A percentile compares a stretch with the other conserved stretches of the same genome.
Conservation (phyloP, 352 stramenopile species). For the Phytophthora pistaciae region DNA sequence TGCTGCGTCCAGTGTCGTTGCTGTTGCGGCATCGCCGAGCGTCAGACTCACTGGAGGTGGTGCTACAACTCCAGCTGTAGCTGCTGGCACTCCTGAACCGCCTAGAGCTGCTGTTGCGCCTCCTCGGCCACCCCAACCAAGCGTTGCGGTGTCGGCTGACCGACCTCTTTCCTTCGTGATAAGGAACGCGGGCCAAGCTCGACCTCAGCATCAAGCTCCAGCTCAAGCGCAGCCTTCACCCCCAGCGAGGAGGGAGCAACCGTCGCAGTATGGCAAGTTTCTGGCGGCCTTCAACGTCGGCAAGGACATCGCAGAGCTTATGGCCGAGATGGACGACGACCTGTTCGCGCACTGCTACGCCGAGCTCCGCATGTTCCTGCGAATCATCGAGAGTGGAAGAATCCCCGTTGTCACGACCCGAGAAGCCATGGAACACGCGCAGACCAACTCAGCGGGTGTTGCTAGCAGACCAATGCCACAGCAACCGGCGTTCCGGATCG, state of each 20-base stretch:
- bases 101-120: neutral
- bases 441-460: constrained; percentile 11
- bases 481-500: constrained; percentile 10
- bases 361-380: constrained; percentile 34
- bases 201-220: neutral
- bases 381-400: constrained; percentile 23
- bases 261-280: constrained; percentile 39
- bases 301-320: constrained; percentile 36
- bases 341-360: constrained; percentile 21
- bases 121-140: neutral
- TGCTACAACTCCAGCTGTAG: neutral
- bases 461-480: constrained; percentile 18
- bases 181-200: neutral
- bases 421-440: constrained; percentile 29
- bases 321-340: constrained; percentile 32
- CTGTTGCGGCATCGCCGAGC: neutral
- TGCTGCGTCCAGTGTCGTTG: neutral
- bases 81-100: neutral
- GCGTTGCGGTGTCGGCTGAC: neutral
- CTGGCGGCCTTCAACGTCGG: constrained; percentile 33
- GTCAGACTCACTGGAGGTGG: neutral
- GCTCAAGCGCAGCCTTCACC: neutral
- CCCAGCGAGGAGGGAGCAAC: constrained; percentile 4
- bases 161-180: neutral
- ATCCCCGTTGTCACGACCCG: constrained; percentile 28